Base-by-base conservation (phyloP, 2,329 filamentous ascomycete genomes). In the Pseudogymnoascus sp. region DNA sequence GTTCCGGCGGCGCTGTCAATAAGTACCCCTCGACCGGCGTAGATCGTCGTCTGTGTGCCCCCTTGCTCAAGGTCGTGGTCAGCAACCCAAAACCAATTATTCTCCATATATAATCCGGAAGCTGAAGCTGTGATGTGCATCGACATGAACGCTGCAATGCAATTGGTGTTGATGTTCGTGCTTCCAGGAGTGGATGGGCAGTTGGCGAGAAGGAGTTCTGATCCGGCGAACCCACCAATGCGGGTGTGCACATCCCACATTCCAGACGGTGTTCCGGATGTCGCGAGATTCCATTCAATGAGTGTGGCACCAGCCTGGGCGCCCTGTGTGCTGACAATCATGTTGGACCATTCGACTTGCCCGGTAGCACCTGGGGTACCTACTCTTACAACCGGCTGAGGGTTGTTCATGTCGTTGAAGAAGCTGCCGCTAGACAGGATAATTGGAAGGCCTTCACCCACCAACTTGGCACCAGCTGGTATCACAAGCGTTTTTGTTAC, bases 221-320 rank as follows among this genome's bases (percentile, higher is more conserved):
- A 81, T 7, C 82, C 82, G 2, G 75, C 73, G 62, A 81, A 83
- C 3, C 82, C 82, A 21, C 77, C 74, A 25, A 75, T 69, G 12
- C 73, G 67, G 10, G 70, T 68, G 59, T 75, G 73, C 3, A 71
- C 69, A 61, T 72, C 82, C 82, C 82, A 85, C 68, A 87, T 78
- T 3, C 79, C 84, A 0, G 73, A 75, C 1, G 85, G 83, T 53
- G 89, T 90, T 8, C 77, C 78, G 37, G 73, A 70, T 4, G 75
- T 75, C 5, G 73, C 76, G 1, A 89, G 75, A 70, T 90, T 90
- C 80, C 84, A 89, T 68, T 90, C 78, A 62, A 89, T 81, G 5
- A 90, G 74, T 2, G 87, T 78, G 0, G 86, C 87, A 12, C 87
- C 88, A 1, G 82, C 78, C 21, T 82, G 79, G 7, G 81, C 77